A percentile compares a stretch with the other conserved stretches of the same genome.
Conservation (phyloP, 2,329 filamentous ascomycete species). For the Aspergillus thermomutatus region DNA sequence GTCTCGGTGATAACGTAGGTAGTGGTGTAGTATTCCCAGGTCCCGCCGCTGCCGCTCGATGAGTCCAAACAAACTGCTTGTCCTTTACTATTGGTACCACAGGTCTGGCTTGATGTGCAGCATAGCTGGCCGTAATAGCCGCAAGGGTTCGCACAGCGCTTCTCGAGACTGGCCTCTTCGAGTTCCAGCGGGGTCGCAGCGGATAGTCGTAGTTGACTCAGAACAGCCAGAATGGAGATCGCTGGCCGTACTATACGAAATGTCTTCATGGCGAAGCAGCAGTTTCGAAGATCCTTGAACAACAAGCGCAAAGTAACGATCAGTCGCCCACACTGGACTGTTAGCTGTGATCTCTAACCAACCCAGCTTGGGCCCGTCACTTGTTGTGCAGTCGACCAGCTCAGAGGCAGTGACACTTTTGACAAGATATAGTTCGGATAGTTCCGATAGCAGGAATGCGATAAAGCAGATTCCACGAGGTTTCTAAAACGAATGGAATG, state of each 20-base stretch:
- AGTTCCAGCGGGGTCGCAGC: constrained; percentile 31
- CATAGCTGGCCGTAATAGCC: constrained; percentile 52
- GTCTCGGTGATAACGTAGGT: constrained; percentile 54
- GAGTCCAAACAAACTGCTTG: constrained; percentile 46
- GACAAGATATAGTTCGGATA: background rate
- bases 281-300: constrained; percentile 1
- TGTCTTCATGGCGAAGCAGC: constrained; percentile 27
- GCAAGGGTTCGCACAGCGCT: constrained; percentile 49
- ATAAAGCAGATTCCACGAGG: background rate
- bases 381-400: background rate
- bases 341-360: background rate
- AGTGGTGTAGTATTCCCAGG: constrained; percentile 57
- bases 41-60: constrained; percentile 29
- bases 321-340: background rate
- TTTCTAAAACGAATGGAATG: constrained; percentile 13
- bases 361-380: background rate
- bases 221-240: constrained; percentile 27
- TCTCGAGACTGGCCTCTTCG: constrained; percentile 21
- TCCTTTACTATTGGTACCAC: constrained; percentile 48
- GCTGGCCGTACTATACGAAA: constrained; percentile 20
- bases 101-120: constrained; percentile 45
- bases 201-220: constrained; percentile 20
- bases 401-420: background rate
- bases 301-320: background rate
- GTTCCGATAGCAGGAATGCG: background rate